Evolutionary conservation across 768 basidiomycete genomes (phyloP).

Genomic region (Lepiota brunneoincarnata): DNA sequence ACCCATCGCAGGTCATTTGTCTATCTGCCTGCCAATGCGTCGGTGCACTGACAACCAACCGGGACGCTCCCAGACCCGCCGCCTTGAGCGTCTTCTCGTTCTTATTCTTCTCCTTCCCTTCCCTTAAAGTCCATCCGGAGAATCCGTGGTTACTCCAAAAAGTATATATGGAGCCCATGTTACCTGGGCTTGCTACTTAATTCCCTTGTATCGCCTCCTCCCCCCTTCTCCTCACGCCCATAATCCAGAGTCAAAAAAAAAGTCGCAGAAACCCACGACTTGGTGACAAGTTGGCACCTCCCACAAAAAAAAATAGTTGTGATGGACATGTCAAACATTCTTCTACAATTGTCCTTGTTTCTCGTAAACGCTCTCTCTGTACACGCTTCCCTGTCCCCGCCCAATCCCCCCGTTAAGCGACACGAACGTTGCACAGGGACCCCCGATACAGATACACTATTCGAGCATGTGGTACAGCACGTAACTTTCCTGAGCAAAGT

Average conservation of each 20-base stretch:
- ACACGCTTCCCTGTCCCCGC: slow-evolving; percentile 35
- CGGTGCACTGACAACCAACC: neutral
- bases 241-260: neutral
- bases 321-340: slow-evolving; percentile 1
- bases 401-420: slow-evolving; percentile 34
- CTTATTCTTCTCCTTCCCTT: neutral
- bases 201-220: neutral
- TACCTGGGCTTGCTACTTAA: neutral
- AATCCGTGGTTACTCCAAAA: slow-evolving; percentile 4
- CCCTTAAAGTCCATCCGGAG: neutral
- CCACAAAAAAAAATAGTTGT: neutral
- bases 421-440: slow-evolving; percentile 26
- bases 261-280: neutral
- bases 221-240: neutral
- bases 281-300: too few species aligned
- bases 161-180: slow-evolving; percentile 2
- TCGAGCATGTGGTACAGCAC: slow-evolving; percentile 34
- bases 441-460: slow-evolving; percentile 27
- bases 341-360: neutral
- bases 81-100: neutral
- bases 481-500: slow-evolving; percentile 38
- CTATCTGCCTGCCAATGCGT: neutral
- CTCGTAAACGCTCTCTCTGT: slow-evolving; percentile 30
- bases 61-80: slow-evolving; percentile 2
- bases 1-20: neutral